Conservation (phyloP, 805 yeast species). For the Cyberlindnera maritima region DNA sequence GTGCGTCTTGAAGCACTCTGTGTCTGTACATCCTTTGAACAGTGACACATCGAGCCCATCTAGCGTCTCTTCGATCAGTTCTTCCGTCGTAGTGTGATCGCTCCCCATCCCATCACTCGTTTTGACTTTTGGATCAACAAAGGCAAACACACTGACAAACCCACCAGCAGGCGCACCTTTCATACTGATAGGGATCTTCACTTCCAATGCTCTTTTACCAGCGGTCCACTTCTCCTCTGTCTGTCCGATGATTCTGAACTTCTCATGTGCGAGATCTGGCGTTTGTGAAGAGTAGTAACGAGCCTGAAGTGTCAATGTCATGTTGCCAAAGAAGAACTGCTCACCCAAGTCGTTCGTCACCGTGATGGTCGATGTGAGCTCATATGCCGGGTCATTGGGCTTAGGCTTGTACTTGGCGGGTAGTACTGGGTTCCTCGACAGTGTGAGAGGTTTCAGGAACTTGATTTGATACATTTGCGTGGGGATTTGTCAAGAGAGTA, state of each 20-base stretch:
- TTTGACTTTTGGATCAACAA: constrained; percentile 1
- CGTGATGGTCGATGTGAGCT: constrained; percentile 23
- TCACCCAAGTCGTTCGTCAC: constrained; percentile 42
- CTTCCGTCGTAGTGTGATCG: constrained; percentile 9
- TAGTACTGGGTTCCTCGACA: constrained; percentile 10
- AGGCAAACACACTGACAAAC: constrained; percentile 16
- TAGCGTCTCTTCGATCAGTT: constrained; percentile 12
- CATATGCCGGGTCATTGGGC: constrained; percentile 14
- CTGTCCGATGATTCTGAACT: background rate
- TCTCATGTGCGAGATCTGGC: background rate
- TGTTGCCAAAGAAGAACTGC: constrained; percentile 34
- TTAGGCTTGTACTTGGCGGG: constrained; percentile 6
- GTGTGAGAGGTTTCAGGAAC: constrained; percentile 32
- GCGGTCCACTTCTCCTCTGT: constrained; percentile 17
- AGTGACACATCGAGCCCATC: constrained; percentile 8
- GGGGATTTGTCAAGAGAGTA: background rate
- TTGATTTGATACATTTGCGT: constrained; percentile 33
- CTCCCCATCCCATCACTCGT: constrained; percentile 15
- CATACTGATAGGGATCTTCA: constrained; percentile 3
- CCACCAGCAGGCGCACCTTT: constrained; percentile 1
- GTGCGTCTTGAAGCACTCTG: background rate
- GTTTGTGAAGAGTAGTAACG: constrained; percentile 5
- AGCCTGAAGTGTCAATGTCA: constrained; percentile 11
- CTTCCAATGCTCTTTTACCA: constrained; percentile 23
- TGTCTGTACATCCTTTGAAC: constrained; percentile 6